Percentiles rank a stretch among this genome's conserved stretches.
Evolutionary conservation across 1,284 basidiomycete genomes (phyloP).

Genomic region (Apiotrichum domesticum): DNA sequence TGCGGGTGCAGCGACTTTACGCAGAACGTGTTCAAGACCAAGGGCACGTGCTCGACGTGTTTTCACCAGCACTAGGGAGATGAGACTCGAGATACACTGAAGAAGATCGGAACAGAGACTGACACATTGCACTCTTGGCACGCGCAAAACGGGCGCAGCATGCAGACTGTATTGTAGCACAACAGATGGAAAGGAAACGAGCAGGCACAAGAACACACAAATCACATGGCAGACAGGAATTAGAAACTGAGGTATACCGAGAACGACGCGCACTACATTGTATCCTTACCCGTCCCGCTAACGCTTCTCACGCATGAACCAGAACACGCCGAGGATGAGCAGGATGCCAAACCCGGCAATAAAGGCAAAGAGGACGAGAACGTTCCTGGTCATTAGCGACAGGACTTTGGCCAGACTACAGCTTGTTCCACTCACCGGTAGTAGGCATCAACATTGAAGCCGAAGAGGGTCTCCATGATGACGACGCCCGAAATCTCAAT

Average conservation of each 20-base stretch:
- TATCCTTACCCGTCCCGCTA: constrained; percentile 21
- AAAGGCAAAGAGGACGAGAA: constrained; percentile 75
- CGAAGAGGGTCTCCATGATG: constrained; percentile 75
- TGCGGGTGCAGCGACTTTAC: constrained; percentile 53
- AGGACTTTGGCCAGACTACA: neutral
- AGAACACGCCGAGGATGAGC: constrained; percentile 66
- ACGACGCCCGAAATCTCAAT: constrained; percentile 67
- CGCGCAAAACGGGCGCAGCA: too few species aligned
- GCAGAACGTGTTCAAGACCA: constrained; percentile 58
- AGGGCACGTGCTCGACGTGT: constrained; percentile 59
- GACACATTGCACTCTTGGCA: too few species aligned
- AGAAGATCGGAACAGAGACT: too few species aligned
- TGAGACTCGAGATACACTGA: neutral
- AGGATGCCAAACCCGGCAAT: constrained; percentile 66
- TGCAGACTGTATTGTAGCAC: too few species aligned
- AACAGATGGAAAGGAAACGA: too few species aligned
- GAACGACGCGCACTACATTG: too few species aligned
- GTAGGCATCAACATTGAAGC: constrained; percentile 63
- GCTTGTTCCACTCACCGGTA: constrained; percentile 48
- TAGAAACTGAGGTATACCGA: too few species aligned
- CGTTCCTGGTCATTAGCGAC: constrained; percentile 51
- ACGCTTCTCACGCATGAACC: constrained; percentile 65
- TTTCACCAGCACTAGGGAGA: constrained; percentile 44
- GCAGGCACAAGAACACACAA: too few species aligned
- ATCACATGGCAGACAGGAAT: too few species aligned